Conservation (phyloP, 2,329 filamentous ascomycete species). For the Botrytis byssoidea region DNA sequence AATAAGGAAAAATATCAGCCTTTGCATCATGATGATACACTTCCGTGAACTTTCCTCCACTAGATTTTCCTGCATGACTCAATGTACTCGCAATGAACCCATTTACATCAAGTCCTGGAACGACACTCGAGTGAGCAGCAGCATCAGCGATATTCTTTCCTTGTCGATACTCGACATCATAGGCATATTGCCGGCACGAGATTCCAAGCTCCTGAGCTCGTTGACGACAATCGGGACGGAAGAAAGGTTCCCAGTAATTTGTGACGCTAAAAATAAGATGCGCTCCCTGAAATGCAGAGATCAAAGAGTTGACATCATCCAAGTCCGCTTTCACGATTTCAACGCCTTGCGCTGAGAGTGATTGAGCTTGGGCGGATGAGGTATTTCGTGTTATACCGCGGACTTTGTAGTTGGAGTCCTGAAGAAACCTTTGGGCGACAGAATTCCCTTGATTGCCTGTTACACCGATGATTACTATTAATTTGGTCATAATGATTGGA, state of each 20-base stretch:
- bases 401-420: conserved; percentile 45
- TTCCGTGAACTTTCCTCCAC: conserved; percentile 45
- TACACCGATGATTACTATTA: conserved; percentile 14
- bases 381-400: conserved; percentile 50
- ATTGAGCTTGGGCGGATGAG: conserved; percentile 43
- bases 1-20: conserved; percentile 43
- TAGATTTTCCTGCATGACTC: conserved; percentile 49
- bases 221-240: not conserved
- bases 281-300: conserved; percentile 41
- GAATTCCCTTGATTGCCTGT: conserved; percentile 44
- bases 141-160: conserved; percentile 57
- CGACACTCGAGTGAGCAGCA: conserved; percentile 42
- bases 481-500: conserved; percentile 3
- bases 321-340: conserved; percentile 43
- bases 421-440: conserved; percentile 47
- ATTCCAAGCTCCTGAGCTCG: conserved; percentile 39
- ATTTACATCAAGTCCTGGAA: conserved; percentile 41
- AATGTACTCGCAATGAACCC: conserved; percentile 37
- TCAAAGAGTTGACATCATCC: conserved; percentile 28
- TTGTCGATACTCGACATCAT: conserved; percentile 50
- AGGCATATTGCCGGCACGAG: conserved; percentile 36
- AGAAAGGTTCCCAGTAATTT: conserved; percentile 35
- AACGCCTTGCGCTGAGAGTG: conserved; percentile 44
- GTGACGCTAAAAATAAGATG: conserved; percentile 43
- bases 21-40: conserved; percentile 55